These are phyloP conservation scores for Fistulifera solaris DNA, from an alignment of 108 stramenopile species.

Conservation along the genomic window DNA sequence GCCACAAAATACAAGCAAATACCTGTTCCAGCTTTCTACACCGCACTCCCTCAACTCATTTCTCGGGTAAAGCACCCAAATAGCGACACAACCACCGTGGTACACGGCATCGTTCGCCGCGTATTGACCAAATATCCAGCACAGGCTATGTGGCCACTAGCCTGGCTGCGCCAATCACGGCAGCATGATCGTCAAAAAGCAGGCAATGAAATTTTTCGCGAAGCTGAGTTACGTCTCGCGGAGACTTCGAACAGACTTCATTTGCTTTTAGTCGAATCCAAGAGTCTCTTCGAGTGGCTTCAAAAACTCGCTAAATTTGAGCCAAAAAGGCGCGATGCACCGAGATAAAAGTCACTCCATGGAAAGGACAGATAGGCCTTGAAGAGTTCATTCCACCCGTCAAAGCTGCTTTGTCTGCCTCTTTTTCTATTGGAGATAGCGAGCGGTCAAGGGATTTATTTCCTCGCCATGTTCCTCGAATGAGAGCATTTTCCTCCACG, in stretches of 20 bases:
- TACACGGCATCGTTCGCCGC: slow-evolving; percentile 44
- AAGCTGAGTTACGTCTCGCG: slow-evolving; percentile 39
- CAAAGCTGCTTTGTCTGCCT: slow-evolving; percentile 70
- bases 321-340: background rate
- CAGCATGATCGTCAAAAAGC: slow-evolving; percentile 36
- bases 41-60: slow-evolving; percentile 76
- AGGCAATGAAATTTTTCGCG: slow-evolving; percentile 69
- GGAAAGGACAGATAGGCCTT: slow-evolving; percentile 45
- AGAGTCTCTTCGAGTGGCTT: slow-evolving; percentile 50
- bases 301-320: slow-evolving; percentile 45
- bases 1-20: slow-evolving; percentile 35
- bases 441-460: slow-evolving; percentile 38
- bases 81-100: slow-evolving; percentile 45
- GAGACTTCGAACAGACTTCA: slow-evolving; percentile 34
- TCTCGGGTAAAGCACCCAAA: slow-evolving; percentile 57
- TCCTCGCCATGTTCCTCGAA: slow-evolving; percentile 65
- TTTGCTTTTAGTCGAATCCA: slow-evolving; percentile 39
- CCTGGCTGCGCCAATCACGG: slow-evolving; percentile 65
- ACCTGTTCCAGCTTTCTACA: slow-evolving; percentile 67
- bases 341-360: slow-evolving; percentile 21
- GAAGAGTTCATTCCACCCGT: slow-evolving; percentile 79
- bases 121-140: slow-evolving; percentile 69
- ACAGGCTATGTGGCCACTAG: slow-evolving; percentile 83
- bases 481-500: slow-evolving; percentile 51
- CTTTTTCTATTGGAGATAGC: slow-evolving; percentile 24